These are phyloP conservation scores for Abortiporus biennis DNA, from an alignment of 1,284 basidiomycete genomes.

Conservation along the genomic window DNA sequence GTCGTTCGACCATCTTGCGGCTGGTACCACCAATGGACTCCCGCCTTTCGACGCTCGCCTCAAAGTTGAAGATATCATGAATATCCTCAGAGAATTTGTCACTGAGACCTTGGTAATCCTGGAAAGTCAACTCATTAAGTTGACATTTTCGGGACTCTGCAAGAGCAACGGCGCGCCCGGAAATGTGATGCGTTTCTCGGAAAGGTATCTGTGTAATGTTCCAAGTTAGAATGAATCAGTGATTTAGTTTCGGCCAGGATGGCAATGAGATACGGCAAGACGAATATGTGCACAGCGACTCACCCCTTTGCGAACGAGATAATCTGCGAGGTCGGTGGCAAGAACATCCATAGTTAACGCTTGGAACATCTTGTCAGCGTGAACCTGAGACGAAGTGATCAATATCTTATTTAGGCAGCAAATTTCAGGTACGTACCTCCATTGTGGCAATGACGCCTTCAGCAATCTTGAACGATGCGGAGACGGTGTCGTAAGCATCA, in stretches of 20 bases:
- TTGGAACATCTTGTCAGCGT: constrained; percentile 83
- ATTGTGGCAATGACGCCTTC: constrained; percentile 93
- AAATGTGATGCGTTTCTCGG: constrained; percentile 98
- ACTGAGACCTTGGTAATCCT: constrained; percentile 76
- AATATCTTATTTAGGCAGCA: no score
- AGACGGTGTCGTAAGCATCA: constrained; percentile 87
- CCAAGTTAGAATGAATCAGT: constrained; percentile 5
- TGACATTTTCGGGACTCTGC: constrained; percentile 82
- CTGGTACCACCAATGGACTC: constrained; percentile 92
- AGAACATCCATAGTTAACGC: constrained; percentile 96
- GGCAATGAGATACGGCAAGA: no score
- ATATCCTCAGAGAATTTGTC: constrained; percentile 83
- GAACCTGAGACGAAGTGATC: constrained; percentile 73
- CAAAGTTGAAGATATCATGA: constrained; percentile 82
- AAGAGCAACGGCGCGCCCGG: constrained; percentile 91
- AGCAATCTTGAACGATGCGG: constrained; percentile 88
- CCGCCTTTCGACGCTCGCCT: constrained; percentile 91
- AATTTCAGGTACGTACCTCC: constrained; percentile 56
- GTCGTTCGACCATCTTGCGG: constrained; percentile 78
- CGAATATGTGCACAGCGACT: constrained; percentile 28
- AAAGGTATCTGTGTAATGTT: constrained; percentile 66
- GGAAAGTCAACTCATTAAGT: constrained; percentile 74
- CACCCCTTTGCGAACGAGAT: constrained; percentile 96
- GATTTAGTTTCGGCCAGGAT: constrained; percentile 1
- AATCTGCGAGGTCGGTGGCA: constrained; percentile 96